These are phyloP conservation scores for Erodium texanum DNA, from an alignment of 441 rosid species.

Conservation along the genomic window DNA sequence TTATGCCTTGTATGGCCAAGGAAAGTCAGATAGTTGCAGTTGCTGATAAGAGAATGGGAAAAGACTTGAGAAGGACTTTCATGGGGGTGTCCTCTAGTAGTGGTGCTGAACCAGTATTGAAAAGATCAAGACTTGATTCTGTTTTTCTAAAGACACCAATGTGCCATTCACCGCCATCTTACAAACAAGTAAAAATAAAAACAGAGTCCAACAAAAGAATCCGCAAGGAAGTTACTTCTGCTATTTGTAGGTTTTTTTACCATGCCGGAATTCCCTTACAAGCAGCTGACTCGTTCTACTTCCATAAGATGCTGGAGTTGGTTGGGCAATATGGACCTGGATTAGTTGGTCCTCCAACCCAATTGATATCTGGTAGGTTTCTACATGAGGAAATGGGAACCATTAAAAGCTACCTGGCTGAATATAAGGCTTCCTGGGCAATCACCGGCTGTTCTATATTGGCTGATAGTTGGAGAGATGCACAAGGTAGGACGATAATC, in stretches of 20 bases:
- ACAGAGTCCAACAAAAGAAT: slow-evolving; percentile 36
- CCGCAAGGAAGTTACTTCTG: slow-evolving; percentile 64
- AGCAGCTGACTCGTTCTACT: slow-evolving; percentile 73
- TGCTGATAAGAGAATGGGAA: slow-evolving; percentile 41
- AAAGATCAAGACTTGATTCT: slow-evolving; percentile 59
- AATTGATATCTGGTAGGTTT: slow-evolving; percentile 52
- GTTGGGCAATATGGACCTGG: slow-evolving; percentile 74
- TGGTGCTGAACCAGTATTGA: slow-evolving; percentile 44
- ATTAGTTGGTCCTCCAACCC: slow-evolving; percentile 54
- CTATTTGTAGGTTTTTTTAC: slow-evolving; percentile 84
- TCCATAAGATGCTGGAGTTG: slow-evolving; percentile 75
- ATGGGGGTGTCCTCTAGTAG: slow-evolving; percentile 36
- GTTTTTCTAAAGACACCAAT: slow-evolving; percentile 46
- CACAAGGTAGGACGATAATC: slow-evolving; percentile 53
- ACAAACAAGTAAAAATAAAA: slow-evolving; percentile 33
- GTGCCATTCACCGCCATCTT: slow-evolving; percentile 29
- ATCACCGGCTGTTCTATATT: slow-evolving; percentile 72
- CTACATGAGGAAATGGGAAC: slow-evolving; percentile 65
- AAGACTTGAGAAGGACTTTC: slow-evolving; percentile 36
- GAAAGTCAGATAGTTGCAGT: slow-evolving; percentile 24
- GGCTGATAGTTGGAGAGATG: slow-evolving; percentile 79
- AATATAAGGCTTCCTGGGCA: slow-evolving; percentile 64
- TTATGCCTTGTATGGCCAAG: too few relatives aligned
- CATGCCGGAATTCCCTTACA: slow-evolving; percentile 68
- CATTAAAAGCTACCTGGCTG: slow-evolving; percentile 50